Percentiles rank a stretch among this genome's conserved stretches.
These are phyloP conservation scores for Gremmenia infestans DNA, from an alignment of 2,329 filamentous ascomycete genomes.

Conservation along the genomic window DNA sequence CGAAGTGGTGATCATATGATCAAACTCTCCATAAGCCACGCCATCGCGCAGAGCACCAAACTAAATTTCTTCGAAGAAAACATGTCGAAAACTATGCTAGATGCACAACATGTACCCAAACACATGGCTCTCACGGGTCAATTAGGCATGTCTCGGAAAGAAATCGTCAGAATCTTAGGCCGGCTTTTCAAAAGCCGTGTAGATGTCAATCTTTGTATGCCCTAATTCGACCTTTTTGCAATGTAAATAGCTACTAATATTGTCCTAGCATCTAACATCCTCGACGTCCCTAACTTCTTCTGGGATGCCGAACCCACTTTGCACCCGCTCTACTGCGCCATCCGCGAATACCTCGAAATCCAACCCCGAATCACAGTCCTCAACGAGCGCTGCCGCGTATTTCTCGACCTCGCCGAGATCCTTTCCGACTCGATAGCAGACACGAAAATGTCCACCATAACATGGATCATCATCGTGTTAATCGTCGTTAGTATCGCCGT, in stretches of 20 bases:
- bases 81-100: conserved; percentile 90
- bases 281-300: conserved; percentile 95
- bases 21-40: conserved; percentile 94
- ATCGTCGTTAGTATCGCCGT: conserved; percentile 89
- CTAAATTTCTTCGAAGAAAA: conserved; percentile 92
- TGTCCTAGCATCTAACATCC: conserved; percentile 76
- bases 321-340: conserved; percentile 87
- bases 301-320: conserved; percentile 96
- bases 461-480: conserved; percentile 95
- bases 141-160: conserved; percentile 83
- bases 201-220: conserved; percentile 93
- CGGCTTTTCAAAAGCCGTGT: conserved; percentile 89
- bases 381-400: conserved; percentile 94
- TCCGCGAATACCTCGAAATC: conserved; percentile 96
- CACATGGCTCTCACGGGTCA: conserved; percentile 83
- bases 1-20: conserved; percentile 97
- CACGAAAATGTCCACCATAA: conserved; percentile 92
- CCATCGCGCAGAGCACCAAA: conserved; percentile 95
- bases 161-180: conserved; percentile 89
- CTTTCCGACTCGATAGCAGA: conserved; percentile 88
- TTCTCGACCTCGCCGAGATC: conserved; percentile 93
- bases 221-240: not conserved
- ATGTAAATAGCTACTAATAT: conserved; percentile 15
- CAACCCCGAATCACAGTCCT: conserved; percentile 93
- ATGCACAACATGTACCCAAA: conserved; percentile 89